Base-by-base conservation (phyloP, 2,329 filamentous ascomycete genomes). In the Clonostachys rosea region DNA sequence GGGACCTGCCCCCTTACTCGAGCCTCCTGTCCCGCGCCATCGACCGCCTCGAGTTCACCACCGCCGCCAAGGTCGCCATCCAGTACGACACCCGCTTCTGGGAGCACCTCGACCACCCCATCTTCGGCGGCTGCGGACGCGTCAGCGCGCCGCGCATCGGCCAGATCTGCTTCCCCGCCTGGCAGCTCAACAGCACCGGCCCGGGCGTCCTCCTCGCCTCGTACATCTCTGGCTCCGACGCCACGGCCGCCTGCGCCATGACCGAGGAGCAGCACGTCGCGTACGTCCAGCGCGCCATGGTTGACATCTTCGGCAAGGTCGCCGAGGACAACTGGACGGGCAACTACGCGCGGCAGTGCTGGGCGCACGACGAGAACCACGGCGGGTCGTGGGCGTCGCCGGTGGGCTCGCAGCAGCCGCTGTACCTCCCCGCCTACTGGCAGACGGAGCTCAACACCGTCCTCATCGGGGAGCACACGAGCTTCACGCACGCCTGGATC, bases 341-440 rank as follows among this genome's bases (percentile, higher is more conserved):
- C 42, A 74, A 75, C 35, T 86, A 80, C 54, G 74, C 83, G 48
- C 72, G 85, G 2, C 75, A 79, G 44, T 87, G 84, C 68, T 89
- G 84, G 85, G 68, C 76, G 45, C 61, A 75, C 8, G 81, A 88
- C 51, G 74, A 79, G 49, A 75, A 79, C 49, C 74, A 84, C 59
- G 75, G 74, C 2, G 84, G 79, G 5, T 76, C 78, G 7, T 89
- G 84, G 84, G 78, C 78, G 2, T 61, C 64, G 5, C 84, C 85
- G 1, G 64, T 70, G 1, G 68, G 81, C 1, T 84, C 83, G 0
- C 83, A 88, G 65, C 84, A 89, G 57, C 75, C 85, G 53, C 58
- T 88, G 20, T 89, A 85, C 54, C 68, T 89, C 9, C 85, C 86
- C 0, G 80, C 84, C n/a, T 89, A 87, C 57, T 87, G 85, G 57